phyloP scores from a whole-genome alignment of 805 yeast genomes.

The Millerago galiae region DNA sequence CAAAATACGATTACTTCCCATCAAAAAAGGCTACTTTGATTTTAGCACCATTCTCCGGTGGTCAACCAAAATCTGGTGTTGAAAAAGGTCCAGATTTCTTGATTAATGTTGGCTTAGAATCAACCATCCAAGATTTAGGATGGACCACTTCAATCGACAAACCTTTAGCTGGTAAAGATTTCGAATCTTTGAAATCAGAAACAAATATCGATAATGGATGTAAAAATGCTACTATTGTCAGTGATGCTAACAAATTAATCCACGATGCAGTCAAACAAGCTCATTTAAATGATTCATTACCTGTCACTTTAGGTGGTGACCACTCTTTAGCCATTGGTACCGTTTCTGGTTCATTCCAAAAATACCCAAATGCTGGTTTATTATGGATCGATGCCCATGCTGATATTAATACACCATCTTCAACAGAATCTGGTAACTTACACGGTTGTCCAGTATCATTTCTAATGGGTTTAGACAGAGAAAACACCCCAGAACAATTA shows the following conservation, averaged over 20 bases:
- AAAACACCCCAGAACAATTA: conserved; percentile 64
- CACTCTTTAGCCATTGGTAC: conserved; percentile 96
- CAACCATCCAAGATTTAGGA: conserved; percentile 59
- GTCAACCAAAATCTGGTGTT: conserved; percentile 91
- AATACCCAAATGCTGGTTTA: conserved; percentile 81
- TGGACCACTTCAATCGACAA: conserved; percentile 55
- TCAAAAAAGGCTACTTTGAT: conserved; percentile 59
- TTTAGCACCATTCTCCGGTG: conserved; percentile 92
- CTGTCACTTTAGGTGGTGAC: conserved; percentile 92
- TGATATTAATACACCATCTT: conserved; percentile 83
- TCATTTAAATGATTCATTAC: conserved; percentile 46
- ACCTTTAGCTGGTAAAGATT: conserved; percentile 47
- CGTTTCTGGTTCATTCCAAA: conserved; percentile 71
- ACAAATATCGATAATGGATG: conserved; percentile 47
- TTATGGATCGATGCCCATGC: conserved; percentile 99
- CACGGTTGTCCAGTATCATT: conserved; percentile 97
- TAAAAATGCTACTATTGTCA: conserved; percentile 74
- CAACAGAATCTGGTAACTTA: conserved; percentile 82
- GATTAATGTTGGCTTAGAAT: conserved; percentile 61
- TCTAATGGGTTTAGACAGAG: conserved; percentile 71
- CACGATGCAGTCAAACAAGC: conserved; percentile 52
- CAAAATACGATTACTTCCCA: conserved; percentile 47
- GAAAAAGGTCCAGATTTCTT: conserved; percentile 88
- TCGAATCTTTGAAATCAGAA: conserved; percentile 36
- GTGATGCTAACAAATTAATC: conserved; percentile 60